Conservation (phyloP, 2,329 filamentous ascomycete species). For the Xylaria sp. region DNA sequence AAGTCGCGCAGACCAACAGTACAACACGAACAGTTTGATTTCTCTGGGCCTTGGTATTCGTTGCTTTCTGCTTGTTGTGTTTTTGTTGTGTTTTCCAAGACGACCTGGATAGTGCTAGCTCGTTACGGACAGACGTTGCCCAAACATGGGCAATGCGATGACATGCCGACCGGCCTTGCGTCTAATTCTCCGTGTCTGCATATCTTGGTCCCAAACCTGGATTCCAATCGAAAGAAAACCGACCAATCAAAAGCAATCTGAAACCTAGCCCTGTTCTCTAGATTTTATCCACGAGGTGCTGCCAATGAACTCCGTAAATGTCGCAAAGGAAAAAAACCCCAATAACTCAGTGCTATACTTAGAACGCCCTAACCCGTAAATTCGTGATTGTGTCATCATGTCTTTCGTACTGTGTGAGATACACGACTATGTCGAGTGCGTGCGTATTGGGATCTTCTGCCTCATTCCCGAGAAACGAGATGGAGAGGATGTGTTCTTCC, state of each 20-base stretch:
- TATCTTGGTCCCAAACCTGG: neutral
- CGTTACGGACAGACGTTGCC: neutral
- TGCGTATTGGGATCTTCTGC: neutral
- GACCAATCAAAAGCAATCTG: slow-evolving; percentile 5
- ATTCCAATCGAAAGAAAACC: neutral
- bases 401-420: slow-evolving; percentile 9
- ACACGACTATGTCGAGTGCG: neutral
- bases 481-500: neutral
- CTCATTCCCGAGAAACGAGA: neutral
- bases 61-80: neutral
- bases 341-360: slow-evolving; percentile 16
- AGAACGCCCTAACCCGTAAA: slow-evolving; percentile 35
- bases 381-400: slow-evolving; percentile 21
- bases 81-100: neutral
- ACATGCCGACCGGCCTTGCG: neutral
- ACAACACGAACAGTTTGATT: neutral
- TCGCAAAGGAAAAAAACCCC: slow-evolving; percentile 1
- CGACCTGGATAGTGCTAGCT: neutral
- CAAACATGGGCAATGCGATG: neutral
- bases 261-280: slow-evolving; percentile 10
- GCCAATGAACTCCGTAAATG: slow-evolving; percentile 15
- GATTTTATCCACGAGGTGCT: neutral
- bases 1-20: neutral
- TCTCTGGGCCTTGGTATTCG: neutral
- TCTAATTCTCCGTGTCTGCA: neutral